Base-by-base conservation (phyloP, 352 stramenopile species). In the Hyaloperonospora arabidopsidis region DNA sequence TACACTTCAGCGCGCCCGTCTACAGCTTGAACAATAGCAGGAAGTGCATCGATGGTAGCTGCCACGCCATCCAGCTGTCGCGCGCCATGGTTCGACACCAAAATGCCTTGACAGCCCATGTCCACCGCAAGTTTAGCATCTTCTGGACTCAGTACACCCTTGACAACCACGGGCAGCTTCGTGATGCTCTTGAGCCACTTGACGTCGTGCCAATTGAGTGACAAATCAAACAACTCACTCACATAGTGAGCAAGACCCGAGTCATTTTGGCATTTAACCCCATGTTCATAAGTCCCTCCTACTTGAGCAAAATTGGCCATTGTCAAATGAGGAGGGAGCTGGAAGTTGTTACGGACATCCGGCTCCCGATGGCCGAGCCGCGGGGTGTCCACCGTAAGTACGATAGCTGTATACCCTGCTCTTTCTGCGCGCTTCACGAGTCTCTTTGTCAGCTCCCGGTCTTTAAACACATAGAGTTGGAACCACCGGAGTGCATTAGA, bases 381-480 rank as follows among this genome's bases (percentile, higher is more conserved):
- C 4, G 95, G 96, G 53, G 96, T 97, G 65, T 98, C 95, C 14
- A 98, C 93, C 7, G 95, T 98, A 7, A 98, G 71, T 39, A 97
- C 93, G 51, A 97, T 87, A 45, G 97, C 96, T 56, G 95, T 96
- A 60, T 93, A 96, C n/a, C 95, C 93, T 14, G 95, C 94, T n/a
- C 88, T 81, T 67, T 97, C 93, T 5, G 87, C 86, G 32, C 87
- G 72, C 23, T 72, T 48, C 34, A 98, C 80, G 12, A 98, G 89
- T 38, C 96, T 80, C 32, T 83, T 87, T 8, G 96, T 96, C 39
- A 97, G 79, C 54, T 97, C 78, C 29, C 79, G 74, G 72, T 90
- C 77, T 48, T 95, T 95, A 75, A 97, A 98, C n/a, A 98, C 91
- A 67, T 98, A 98, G 32, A 98, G 77, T 61, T 98, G 94, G 65